Evolutionary conservation across 331 rosid genomes (phyloP), one percentile per base, ranked within the genome.

Genomic region (Quercus tomentella): DNA sequence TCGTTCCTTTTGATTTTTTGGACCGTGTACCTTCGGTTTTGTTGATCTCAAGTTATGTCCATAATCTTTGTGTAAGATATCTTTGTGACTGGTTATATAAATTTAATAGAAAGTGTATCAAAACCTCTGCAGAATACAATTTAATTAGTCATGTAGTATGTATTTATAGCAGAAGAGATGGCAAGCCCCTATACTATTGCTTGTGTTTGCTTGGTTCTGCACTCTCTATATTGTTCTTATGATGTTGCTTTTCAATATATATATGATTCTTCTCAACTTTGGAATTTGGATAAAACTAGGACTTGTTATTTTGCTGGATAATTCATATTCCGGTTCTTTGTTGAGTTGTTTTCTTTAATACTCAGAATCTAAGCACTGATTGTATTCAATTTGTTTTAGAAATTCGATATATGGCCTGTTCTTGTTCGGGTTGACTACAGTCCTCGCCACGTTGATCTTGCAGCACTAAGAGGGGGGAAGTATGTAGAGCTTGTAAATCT

Each of bases 401-500:
- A 87, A 67, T 86, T 95, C 68, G 97, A 95, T 74, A 90, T 95
- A 84, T 71, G 91, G 88, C 96, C 99, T 69, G 81, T 89, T 74
- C 80, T 93, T 83, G 80, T 95, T 75, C 96, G 96, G 80, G 94
- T 95, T 82, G 99, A 95, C 87, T 95, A 95, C 89, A 88, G 88
- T 87, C 99, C 99, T 17, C 67, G 54, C 51, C 88, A 66, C 70
- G 89, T 95, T 82, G 99, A 95, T 91, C 90, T 95, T 80, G 96
- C 94, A 1, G 98, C 98, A 60, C 78, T 95, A 84, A 79, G 97
- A 76, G 85, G 87, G 45, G 99, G 99, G 55, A 95, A 95, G 82
- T 95, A 91, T 79, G 94, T 89, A 55, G 99, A 95, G 86, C 99
- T 95, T 83, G 93, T 91, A 72, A 95, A 95, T 81, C 94, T 95